phyloP scores from a whole-genome alignment of 805 yeast species.

The Metschnikowia similis region DNA sequence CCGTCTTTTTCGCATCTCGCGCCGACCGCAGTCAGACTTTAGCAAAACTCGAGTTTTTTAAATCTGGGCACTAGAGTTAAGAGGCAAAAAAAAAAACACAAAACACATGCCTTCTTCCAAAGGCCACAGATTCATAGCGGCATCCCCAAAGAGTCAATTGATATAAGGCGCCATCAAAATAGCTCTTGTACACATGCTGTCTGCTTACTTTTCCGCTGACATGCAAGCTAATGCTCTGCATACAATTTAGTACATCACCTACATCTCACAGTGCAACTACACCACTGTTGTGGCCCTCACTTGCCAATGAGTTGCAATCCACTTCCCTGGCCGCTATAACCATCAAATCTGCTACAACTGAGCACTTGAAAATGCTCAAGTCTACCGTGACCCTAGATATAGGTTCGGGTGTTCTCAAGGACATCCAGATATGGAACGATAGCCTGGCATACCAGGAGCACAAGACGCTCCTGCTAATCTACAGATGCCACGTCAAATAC shows the following conservation, averaged over 20 bases:
- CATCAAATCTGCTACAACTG: neutral
- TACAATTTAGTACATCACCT: neutral
- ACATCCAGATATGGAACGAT: constrained; percentile 15
- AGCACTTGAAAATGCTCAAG: constrained; percentile 7
- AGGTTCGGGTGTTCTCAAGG: constrained; percentile 4
- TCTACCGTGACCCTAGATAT: constrained; percentile 10
- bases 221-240: neutral
- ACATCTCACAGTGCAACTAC: neutral
- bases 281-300: neutral
- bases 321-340: neutral
- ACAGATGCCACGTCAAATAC: constrained; percentile 8
- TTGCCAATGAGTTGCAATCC: neutral
- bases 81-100: too few species aligned
- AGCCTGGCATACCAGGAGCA: neutral
- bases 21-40: too few species aligned
- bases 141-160: too few species aligned
- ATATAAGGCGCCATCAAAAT: too few species aligned
- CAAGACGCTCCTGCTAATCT: constrained; percentile 2
- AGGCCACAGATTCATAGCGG: too few species aligned
- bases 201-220: neutral
- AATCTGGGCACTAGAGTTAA: too few species aligned
- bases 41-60: too few species aligned
- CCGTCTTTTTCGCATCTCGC: too few species aligned
- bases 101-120: too few species aligned
- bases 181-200: too few species aligned